Percentiles rank a stretch among this genome's conserved stretches.
Evolutionary conservation across 192 early-diverging fungal genomes (phyloP).

Genomic region (Rhizoclosmatium sp.): DNA sequence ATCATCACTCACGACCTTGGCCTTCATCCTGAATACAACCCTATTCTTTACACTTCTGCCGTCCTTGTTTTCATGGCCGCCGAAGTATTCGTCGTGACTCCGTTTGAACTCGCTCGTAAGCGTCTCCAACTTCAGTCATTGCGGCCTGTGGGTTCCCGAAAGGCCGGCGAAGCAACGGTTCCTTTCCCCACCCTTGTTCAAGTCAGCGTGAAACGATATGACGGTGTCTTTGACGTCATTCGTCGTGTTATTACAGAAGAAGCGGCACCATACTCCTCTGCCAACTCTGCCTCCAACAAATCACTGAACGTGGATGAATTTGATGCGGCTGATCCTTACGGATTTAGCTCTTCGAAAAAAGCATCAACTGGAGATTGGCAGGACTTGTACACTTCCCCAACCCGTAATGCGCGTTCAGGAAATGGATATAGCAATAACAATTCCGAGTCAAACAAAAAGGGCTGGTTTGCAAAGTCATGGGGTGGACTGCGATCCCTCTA

Average conservation of each 20-base stretch:
- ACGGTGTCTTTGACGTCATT: constrained; percentile 51
- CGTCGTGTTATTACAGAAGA: constrained; percentile 51
- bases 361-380: constrained; percentile 43
- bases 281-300: not conserved
- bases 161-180: constrained; percentile 21
- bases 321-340: constrained; percentile 3
- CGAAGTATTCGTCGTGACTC: constrained; percentile 78
- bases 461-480: constrained; percentile 36
- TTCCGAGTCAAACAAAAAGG: constrained; percentile 14
- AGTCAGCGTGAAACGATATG: constrained; percentile 42
- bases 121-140: constrained; percentile 80
- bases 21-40: constrained; percentile 60
- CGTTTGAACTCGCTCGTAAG: constrained; percentile 87
- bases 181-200: constrained; percentile 51
- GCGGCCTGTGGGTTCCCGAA: constrained; percentile 2
- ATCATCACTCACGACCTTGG: constrained; percentile 56
- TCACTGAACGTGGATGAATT: constrained; percentile 4
- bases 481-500: constrained; percentile 52
- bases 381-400: constrained; percentile 21
- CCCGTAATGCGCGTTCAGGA: constrained; percentile 4
- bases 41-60: constrained; percentile 72
- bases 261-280: constrained; percentile 26
- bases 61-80: constrained; percentile 75
- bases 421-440: not conserved
- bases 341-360: constrained; percentile 28